These are phyloP conservation scores for Solanum bukasovii DNA, from an alignment of 257 asterid species.

Conservation along the genomic window DNA sequence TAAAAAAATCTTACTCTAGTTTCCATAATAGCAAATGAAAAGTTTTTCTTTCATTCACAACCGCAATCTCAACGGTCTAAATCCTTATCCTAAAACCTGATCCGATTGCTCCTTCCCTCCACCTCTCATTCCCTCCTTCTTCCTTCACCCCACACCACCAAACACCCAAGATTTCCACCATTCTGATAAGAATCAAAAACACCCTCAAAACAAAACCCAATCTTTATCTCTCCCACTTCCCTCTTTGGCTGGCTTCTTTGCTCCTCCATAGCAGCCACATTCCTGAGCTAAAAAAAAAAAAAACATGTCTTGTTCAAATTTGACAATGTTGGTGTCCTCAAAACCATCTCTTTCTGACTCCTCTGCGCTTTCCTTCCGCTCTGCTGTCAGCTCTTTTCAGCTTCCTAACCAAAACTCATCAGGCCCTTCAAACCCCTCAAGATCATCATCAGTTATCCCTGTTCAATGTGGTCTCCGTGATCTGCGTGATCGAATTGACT, in stretches of 20 bases:
- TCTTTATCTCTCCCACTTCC: constrained; percentile 6
- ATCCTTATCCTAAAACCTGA: constrained; percentile 81
- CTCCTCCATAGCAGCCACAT: constrained; percentile 25
- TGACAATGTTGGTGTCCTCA: constrained; percentile 69
- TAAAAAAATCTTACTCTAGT: background rate
- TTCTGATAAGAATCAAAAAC: constrained; percentile 20
- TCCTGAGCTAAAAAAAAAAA: constrained; percentile 3
- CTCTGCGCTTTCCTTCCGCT: constrained; percentile 52
- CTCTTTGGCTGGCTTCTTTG: background rate
- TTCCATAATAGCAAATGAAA: background rate
- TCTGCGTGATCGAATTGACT: constrained; percentile 66
- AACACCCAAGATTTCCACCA: constrained; percentile 11
- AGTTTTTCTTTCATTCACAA: background rate
- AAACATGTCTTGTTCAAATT: constrained; percentile 68
- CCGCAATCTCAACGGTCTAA: constrained; percentile 37
- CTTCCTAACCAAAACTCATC: constrained; percentile 32
- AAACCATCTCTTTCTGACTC: constrained; percentile 63
- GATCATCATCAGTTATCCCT: constrained; percentile 43
- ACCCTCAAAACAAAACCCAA: constrained; percentile 5
- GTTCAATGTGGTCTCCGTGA: constrained; percentile 71
- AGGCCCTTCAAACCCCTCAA: constrained; percentile 20
- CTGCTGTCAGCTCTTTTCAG: constrained; percentile 49
- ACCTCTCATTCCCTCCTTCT: constrained; percentile 49
- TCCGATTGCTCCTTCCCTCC: constrained; percentile 50
- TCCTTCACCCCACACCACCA: constrained; percentile 28